These are phyloP conservation scores for Aspergillus tubingensis DNA, from an alignment of 2,329 filamentous ascomycete genomes.

Conservation along the genomic window DNA sequence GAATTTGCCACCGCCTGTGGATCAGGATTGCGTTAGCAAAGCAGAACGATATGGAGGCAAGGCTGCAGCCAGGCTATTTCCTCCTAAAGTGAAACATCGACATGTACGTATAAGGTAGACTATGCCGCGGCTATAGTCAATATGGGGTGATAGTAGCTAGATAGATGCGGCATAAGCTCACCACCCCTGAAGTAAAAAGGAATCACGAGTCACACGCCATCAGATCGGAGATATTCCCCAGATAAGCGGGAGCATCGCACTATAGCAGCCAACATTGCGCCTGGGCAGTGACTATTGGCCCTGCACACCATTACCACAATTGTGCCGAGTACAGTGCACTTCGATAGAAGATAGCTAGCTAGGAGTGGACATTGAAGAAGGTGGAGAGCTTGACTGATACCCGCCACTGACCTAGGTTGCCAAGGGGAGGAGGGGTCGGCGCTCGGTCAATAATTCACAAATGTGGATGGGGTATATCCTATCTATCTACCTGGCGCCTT, in stretches of 20 bases:
- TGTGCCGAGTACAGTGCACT: neutral
- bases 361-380: neutral
- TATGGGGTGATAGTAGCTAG: neutral
- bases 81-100: neutral
- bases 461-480: too few relatives aligned
- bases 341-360: neutral
- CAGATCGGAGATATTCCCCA: neutral
- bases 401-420: neutral
- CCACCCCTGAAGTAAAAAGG: neutral
- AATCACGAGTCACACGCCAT: neutral
- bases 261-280: neutral
- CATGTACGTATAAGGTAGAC: neutral
- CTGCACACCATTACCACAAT: neutral
- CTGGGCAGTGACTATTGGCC: neutral
- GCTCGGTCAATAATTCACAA: too few relatives aligned
- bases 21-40: neutral
- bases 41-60: neutral
- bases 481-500: neutral
- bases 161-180: neutral
- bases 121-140: neutral
- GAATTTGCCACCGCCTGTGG: conserved; percentile 6
- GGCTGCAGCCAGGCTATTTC: neutral
- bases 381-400: conserved; percentile 3
- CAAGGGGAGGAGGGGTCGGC: neutral
- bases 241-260: neutral